Percentiles rank a stretch among this genome's conserved stretches.
These are phyloP conservation scores for Sporisorium reilianum DNA, from an alignment of 1,284 basidiomycete species.

Conservation along the genomic window DNA sequence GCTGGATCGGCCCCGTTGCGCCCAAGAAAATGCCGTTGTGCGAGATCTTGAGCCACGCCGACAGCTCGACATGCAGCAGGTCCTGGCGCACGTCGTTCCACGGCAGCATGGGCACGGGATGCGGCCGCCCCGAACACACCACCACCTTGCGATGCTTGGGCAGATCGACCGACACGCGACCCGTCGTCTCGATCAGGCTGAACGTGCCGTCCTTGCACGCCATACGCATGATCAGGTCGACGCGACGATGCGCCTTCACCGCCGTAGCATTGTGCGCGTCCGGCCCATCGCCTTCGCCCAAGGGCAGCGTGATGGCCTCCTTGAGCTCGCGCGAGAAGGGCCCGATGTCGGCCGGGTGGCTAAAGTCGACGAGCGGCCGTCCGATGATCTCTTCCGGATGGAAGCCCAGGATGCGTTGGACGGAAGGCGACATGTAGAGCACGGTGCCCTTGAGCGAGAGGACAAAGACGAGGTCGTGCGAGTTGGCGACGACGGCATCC, in stretches of 20 bases:
- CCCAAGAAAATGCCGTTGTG: conserved; percentile 55
- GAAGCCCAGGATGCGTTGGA: conserved; percentile 60
- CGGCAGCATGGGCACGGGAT: conserved; percentile 50
- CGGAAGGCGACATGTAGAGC: conserved; percentile 81
- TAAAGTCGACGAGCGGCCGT: conserved; percentile 79
- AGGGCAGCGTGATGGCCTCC: conserved; percentile 71
- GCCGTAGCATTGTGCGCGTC: conserved; percentile 30
- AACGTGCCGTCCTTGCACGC: conserved; percentile 42
- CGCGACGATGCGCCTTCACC: conserved; percentile 35
- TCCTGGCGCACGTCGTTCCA: conserved; percentile 50
- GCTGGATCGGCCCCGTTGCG: conserved; percentile 43
- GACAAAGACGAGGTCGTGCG: conserved; percentile 74
- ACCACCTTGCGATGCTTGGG: conserved; percentile 55
- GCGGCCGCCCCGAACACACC: conserved; percentile 48
- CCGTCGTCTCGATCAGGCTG: conserved; percentile 47
- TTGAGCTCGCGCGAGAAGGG: conserved; percentile 93
- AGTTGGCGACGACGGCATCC: conserved; percentile 41
- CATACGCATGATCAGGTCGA: conserved; percentile 54
- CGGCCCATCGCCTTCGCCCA: conserved; percentile 22
- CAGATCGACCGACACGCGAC: conserved; percentile 46
- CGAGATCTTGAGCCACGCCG: conserved; percentile 51
- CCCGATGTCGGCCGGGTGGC: conserved; percentile 88
- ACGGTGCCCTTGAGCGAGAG: conserved; percentile 85
- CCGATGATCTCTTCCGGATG: conserved; percentile 81
- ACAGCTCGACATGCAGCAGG: conserved; percentile 22